These are phyloP conservation scores for Ophiocordyceps sinensis DNA, from an alignment of 2,329 filamentous ascomycete species.

Conservation along the genomic window DNA sequence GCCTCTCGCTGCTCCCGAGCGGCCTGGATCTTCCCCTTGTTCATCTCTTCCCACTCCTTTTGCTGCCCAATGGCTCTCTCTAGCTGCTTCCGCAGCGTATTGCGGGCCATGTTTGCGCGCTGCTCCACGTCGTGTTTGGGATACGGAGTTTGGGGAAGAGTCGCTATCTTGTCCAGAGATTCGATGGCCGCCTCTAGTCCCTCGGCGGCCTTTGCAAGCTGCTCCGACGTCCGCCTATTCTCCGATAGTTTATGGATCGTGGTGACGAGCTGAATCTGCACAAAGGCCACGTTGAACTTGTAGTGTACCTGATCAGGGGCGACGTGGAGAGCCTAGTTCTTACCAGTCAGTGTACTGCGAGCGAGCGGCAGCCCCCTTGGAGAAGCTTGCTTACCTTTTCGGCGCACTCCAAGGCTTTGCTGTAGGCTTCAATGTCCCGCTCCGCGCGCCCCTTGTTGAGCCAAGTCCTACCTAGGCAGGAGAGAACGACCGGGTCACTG, in stretches of 20 bases:
- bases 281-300: constrained; percentile 95
- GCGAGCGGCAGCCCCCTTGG: not conserved
- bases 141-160: constrained; percentile 61
- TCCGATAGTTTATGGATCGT: constrained; percentile 64
- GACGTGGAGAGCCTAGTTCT: constrained; percentile 51
- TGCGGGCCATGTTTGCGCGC: constrained; percentile 91
- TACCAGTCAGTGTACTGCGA: not conserved
- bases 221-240: constrained; percentile 59
- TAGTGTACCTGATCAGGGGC: constrained; percentile 78
- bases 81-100: constrained; percentile 86
- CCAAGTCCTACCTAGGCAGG: constrained; percentile 81
- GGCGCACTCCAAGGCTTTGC: constrained; percentile 43
- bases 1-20: constrained; percentile 69
- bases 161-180: constrained; percentile 47
- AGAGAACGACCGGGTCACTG: constrained; percentile 64
- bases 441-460: constrained; percentile 59
- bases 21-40: constrained; percentile 72
- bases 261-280: constrained; percentile 86
- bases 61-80: constrained; percentile 75
- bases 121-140: constrained; percentile 83
- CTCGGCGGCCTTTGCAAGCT: constrained; percentile 65
- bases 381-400: constrained; percentile 35
- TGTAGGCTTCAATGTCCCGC: constrained; percentile 41
- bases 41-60: constrained; percentile 83
- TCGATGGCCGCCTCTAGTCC: constrained; percentile 81